phyloP scores from a whole-genome alignment of 352 stramenopile genomes.

The Pythium vanterpoolii region DNA sequence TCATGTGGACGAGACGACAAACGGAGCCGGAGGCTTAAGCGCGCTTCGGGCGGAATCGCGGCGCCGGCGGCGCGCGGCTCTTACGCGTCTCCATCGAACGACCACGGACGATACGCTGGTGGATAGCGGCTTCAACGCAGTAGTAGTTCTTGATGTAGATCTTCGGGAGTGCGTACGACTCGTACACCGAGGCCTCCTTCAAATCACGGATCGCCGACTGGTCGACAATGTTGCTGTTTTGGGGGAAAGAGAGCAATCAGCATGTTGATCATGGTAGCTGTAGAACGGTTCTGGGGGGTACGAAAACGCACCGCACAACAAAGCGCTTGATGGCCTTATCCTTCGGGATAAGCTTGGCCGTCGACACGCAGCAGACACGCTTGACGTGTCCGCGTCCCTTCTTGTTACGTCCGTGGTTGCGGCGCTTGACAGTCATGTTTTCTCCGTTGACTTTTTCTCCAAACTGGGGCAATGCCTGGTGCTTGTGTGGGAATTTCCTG shows the following conservation, averaged over 20 bases:
- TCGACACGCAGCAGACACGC: constrained; percentile 97
- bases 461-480: constrained; percentile 50
- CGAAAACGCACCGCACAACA: constrained; percentile 69
- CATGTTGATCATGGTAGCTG: too few species aligned
- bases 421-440: constrained; percentile 99
- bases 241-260: neutral
- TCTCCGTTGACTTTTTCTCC: constrained; percentile 81
- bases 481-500: neutral
- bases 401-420: constrained; percentile 99
- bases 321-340: constrained; percentile 94
- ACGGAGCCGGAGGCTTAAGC: constrained; percentile 42
- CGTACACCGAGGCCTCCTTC: constrained; percentile 97
- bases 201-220: constrained; percentile 98
- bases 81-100: constrained; percentile 91
- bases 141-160: constrained; percentile 99
- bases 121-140: constrained; percentile 98
- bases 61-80: constrained; percentile 92
- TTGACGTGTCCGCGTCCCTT: constrained; percentile 98
- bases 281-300: neutral
- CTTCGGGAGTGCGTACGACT: constrained; percentile 99
- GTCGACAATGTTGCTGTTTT: constrained; percentile 97
- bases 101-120: constrained; percentile 99
- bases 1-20: constrained; percentile 23
- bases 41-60: constrained; percentile 74
- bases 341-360: constrained; percentile 98